phyloP scores from a whole-genome alignment of 495 filamentous ascomycete species.

The Apiosordaria backusii region DNA sequence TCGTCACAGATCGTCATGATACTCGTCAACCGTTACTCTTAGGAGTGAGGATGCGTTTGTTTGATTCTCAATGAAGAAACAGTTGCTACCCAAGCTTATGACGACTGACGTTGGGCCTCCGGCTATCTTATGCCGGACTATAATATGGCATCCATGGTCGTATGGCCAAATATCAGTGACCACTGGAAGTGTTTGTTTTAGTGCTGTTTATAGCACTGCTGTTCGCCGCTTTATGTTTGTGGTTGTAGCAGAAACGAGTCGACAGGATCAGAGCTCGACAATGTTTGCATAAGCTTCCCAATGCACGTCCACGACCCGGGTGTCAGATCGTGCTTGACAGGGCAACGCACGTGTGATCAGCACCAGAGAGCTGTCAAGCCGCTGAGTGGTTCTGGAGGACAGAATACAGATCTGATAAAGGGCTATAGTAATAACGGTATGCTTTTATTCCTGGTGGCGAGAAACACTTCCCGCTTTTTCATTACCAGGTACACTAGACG shows the following conservation, averaged over 20 bases:
- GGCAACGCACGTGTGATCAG: slow-evolving; percentile 12
- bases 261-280: slow-evolving; percentile 2
- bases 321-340: slow-evolving; percentile 11
- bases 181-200: not conserved
- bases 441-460: not conserved
- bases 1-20: not conserved
- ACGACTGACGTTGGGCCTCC: too few relatives aligned
- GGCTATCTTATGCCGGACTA: not conserved
- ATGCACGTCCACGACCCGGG: slow-evolving; percentile 9
- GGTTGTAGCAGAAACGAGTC: not conserved
- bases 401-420: not conserved
- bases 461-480: not conserved
- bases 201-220: not conserved
- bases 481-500: not conserved
- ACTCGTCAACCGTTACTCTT: not conserved
- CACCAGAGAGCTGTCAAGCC: slow-evolving; percentile 8
- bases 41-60: not conserved
- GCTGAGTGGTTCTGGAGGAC: not conserved
- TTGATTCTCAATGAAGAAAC: not conserved
- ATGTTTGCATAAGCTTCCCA: slow-evolving; percentile 10
- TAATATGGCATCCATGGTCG: not conserved
- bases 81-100: not conserved
- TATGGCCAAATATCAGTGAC: not conserved
- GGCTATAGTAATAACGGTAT: not conserved
- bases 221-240: not conserved